Evolutionary conservation across 2,329 filamentous ascomycete genomes (phyloP).

Genomic region (Penicillium griseofulvum): DNA sequence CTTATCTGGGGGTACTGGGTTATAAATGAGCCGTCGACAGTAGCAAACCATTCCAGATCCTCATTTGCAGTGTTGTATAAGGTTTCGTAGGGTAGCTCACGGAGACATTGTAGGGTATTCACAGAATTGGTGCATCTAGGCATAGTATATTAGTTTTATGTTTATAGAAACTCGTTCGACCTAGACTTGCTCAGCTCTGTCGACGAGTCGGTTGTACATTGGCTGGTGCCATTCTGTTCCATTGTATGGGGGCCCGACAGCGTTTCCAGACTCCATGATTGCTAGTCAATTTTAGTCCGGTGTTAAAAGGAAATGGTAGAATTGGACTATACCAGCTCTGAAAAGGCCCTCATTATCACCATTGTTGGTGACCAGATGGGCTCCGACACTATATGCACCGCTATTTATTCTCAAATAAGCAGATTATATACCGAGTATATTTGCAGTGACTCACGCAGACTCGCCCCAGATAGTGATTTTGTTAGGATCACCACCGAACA

Average conservation of each 20-base stretch:
- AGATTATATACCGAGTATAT: not conserved
- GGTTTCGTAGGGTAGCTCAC: slow-evolving; percentile 25
- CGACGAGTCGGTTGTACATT: slow-evolving; percentile 32
- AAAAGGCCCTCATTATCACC: slow-evolving; percentile 33
- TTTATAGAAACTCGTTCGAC: not conserved
- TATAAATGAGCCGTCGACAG: slow-evolving; percentile 58
- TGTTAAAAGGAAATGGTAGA: not conserved
- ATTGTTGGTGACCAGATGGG: slow-evolving; percentile 29
- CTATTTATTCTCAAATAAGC: slow-evolving; percentile 10
- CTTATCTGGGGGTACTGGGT: slow-evolving; percentile 54
- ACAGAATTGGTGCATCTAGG: slow-evolving; percentile 25
- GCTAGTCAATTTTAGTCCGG: slow-evolving; percentile 13
- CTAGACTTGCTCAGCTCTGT: slow-evolving; percentile 22
- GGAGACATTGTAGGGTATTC: slow-evolving; percentile 31
- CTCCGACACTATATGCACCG: slow-evolving; percentile 33
- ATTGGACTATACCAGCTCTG: slow-evolving; percentile 24
- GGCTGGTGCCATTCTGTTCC: slow-evolving; percentile 36
- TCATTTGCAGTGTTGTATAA: slow-evolving; percentile 27
- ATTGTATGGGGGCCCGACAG: slow-evolving; percentile 32
- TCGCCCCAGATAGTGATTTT: slow-evolving; percentile 40
- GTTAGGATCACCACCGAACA: slow-evolving; percentile 34
- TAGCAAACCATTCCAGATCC: slow-evolving; percentile 37
- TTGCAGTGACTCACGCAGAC: slow-evolving; percentile 26
- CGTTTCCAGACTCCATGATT: slow-evolving; percentile 35
- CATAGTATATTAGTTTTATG: not conserved